A percentile compares a stretch with the other conserved stretches of the same genome.
phyloP scores from a whole-genome alignment of 345 rosid genomes.

The Salix purpurea region DNA sequence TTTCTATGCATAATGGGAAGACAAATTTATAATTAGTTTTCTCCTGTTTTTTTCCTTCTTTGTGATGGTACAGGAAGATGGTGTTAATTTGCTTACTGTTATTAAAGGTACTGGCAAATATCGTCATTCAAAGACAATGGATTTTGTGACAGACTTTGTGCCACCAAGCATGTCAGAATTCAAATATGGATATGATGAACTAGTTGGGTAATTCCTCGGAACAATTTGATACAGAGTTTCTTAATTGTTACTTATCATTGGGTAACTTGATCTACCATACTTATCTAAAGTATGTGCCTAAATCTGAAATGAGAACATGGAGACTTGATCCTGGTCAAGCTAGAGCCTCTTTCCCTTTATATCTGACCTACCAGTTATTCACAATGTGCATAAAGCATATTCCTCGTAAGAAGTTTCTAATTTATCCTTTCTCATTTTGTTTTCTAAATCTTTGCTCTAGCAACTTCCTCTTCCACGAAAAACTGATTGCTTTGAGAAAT shows the following conservation, averaged over 20 bases:
- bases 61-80: constrained; percentile 53
- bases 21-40: background rate
- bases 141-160: constrained; percentile 57
- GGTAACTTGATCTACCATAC: background rate
- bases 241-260: background rate
- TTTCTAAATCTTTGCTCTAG: background rate
- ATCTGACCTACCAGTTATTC: background rate
- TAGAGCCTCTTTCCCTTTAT: background rate
- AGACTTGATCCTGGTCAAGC: background rate
- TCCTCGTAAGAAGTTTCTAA: background rate
- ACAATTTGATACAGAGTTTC: background rate
- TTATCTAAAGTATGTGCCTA: background rate
- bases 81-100: constrained; percentile 58
- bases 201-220: constrained; percentile 42
- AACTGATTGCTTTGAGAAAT: background rate
- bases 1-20: background rate
- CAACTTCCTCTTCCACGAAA: background rate
- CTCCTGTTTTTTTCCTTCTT: background rate
- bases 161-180: constrained; percentile 69
- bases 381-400: background rate
- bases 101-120: constrained; percentile 73
- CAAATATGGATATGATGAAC: constrained; percentile 28
- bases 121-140: constrained; percentile 49
- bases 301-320: background rate
- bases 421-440: background rate